Percentiles rank a stretch among this genome's conserved stretches.
Conservation (phyloP, 768 basidiomycete species). For the Boletus sp. region DNA sequence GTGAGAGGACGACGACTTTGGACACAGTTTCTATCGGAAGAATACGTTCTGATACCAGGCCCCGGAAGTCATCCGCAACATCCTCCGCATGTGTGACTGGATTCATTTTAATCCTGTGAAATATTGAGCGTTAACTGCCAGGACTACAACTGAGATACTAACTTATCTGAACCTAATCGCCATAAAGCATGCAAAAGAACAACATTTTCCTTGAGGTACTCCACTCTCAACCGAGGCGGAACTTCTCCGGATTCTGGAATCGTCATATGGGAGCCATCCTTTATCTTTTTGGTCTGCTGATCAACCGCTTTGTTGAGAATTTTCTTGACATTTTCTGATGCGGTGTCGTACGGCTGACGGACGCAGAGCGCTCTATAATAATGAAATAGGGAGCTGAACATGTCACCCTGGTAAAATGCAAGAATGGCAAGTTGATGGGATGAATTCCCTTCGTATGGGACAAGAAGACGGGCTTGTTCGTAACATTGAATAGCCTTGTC, state of each 20-base stretch:
- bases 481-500: slow-evolving; percentile 78
- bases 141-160: slow-evolving; percentile 21
- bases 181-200: slow-evolving; percentile 78
- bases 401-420: slow-evolving; percentile 78
- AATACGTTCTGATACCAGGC: slow-evolving; percentile 63
- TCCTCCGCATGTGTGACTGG: slow-evolving; percentile 46
- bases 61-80: slow-evolving; percentile 55
- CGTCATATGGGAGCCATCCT: slow-evolving; percentile 37
- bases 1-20: slow-evolving; percentile 67
- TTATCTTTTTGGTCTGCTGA: slow-evolving; percentile 47
- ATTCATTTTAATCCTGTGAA: slow-evolving; percentile 39
- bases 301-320: slow-evolving; percentile 67
- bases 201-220: slow-evolving; percentile 68
- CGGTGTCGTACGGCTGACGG: slow-evolving; percentile 80
- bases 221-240: slow-evolving; percentile 53
- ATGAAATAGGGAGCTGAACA: slow-evolving; percentile 76
- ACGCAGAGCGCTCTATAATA: slow-evolving; percentile 93
- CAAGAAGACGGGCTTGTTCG: slow-evolving; percentile 76
- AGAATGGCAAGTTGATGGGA: slow-evolving; percentile 96
- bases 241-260: slow-evolving; percentile 32
- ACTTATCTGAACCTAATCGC: slow-evolving; percentile 59
- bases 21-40: slow-evolving; percentile 76
- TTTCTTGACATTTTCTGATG: slow-evolving; percentile 78
- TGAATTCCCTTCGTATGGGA: slow-evolving; percentile 89
- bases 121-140: slow-evolving; percentile 3